Base-by-base conservation (phyloP, 148 eudicot genomes). In the Agrostemma githago region DNA sequence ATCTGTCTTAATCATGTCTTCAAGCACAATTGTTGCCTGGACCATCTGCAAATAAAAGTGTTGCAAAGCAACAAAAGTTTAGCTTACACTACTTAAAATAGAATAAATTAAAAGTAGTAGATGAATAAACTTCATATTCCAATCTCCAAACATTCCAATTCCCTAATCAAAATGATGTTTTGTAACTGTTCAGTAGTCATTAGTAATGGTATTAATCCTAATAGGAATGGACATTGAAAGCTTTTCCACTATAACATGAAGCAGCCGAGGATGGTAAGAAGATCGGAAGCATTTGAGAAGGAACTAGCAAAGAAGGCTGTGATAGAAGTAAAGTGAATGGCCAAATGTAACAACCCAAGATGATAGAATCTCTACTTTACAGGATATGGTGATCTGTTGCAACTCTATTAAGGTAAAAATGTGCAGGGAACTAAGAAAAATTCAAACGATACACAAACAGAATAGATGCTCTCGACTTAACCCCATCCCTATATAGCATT, bases 1-100 rank as follows among this genome's bases (percentile, higher is more conserved):
- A 40, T 84, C 90, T 8, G 88, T 46, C 80, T 84, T 90, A 9
- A 90, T 90, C 92, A 85, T 85, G 76, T 90, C 92, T 66, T 90
- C 96, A 5, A 88, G 81, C n/a, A 83, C 77, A 57, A 90, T 83
- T 12, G 86, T 75, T 19, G 92, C 88, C 83, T 85, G 92, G 37
- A 88, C 87, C 90, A 90, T 85, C 92, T 90, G 90, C 54, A 74
- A 68, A 71, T 21, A 38, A 20, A 69, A 9, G 60, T 70, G 26
- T 51, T 14, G 59, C 11, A 21, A 51, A 14, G 26, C 41, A 21
- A 21, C 41, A 48, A 48, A 69, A 20, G 54, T 6, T 8, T 10
- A 9, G 54, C 15, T 48, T 48, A 48, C 15, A 48, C 4, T 48
- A 9, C 8, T 48, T 48, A 48, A 48, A 5, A 48, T 2, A 14